Evolutionary conservation across 2,329 filamentous ascomycete genomes (phyloP), one percentile per base, ranked within the genome.

Genomic region (Penicillium italicum): DNA sequence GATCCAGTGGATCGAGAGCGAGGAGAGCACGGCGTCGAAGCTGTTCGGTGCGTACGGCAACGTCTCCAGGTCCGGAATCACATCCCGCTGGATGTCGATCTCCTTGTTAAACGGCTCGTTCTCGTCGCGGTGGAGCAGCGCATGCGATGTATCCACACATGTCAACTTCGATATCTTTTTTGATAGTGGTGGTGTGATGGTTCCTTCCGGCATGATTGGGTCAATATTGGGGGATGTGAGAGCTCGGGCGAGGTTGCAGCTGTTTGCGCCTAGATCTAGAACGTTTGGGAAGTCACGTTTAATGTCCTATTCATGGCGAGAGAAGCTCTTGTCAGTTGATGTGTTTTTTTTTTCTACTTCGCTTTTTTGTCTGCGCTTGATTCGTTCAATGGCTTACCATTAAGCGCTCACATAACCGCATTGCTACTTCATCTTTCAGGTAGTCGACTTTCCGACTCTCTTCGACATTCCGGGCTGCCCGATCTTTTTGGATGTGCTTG

Each of bases 191-290:
- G 67, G 65, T 46, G 61, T 56, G 3, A 65, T 59, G 34, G 53
- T 60, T 44, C 59, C 61, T 50, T 66, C 58, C 16, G 69, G 66
- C 16, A 60, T 59, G 56, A 82, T 80, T 8, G 80, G 81, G 67
- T 89, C 86, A 1, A 85, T 84, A 69, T 90, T 85, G 80, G 60
- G 85, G 79, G 47, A 79, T 64, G 87, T 88, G 43, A 97, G 82
- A 54, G 90, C 89, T 60, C 88, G 86, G 20, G 92, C 92, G 58
- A 99, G 86, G 74, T 97, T 96, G 81, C 93, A 97, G 59, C 93
- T 90, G 72, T 97, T 96, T 59, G 94, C 93, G 59, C 94, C 94
- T 31, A 97, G 85, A 73, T 99, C 94, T 58, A 99, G 88, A 24
- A 91, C 91, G 62, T 85, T 82, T 42, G 88, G 84, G 66, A 96